phyloP scores from a whole-genome alignment of 2,329 filamentous ascomycete genomes.

The Neopestalotiopsis sp. region DNA sequence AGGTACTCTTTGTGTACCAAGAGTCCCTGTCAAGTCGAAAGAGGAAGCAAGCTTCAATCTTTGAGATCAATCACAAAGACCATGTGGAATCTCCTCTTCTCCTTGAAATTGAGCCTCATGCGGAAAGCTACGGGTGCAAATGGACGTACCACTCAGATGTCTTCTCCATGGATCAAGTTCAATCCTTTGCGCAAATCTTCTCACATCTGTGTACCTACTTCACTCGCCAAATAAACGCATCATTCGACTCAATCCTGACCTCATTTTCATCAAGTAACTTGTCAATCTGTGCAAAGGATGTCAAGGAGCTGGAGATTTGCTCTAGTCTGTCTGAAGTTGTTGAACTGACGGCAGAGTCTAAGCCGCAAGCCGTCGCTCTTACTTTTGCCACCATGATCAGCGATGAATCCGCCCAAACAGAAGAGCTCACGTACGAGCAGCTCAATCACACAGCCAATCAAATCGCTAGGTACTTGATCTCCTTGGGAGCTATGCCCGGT shows the following conservation, averaged over 20 bases:
- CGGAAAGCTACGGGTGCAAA: conserved; percentile 46
- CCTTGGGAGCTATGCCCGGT: conserved; percentile 52
- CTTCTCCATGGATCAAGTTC: conserved; percentile 61
- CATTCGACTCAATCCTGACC: conserved; percentile 29
- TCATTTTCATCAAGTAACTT: conserved; percentile 41
- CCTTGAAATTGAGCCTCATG: conserved; percentile 74
- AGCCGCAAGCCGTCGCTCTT: conserved; percentile 65
- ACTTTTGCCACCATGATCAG: conserved; percentile 63
- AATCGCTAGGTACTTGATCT: conserved; percentile 62
- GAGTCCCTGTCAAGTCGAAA: conserved; percentile 62
- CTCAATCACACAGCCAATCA: conserved; percentile 70
- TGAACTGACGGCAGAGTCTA: conserved; percentile 52
- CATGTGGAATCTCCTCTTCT: conserved; percentile 78
- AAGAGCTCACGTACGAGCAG: conserved; percentile 65
- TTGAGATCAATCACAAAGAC: conserved; percentile 68
- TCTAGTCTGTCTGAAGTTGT: conserved; percentile 59
- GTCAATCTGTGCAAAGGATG: conserved; percentile 55
- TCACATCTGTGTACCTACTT: conserved; percentile 50
- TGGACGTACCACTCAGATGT: conserved; percentile 53
- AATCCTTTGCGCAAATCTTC: conserved; percentile 66
- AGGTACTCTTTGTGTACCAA: conserved; percentile 84
- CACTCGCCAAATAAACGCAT: conserved; percentile 30
- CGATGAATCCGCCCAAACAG: conserved; percentile 37
- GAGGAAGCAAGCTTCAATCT: conserved; percentile 43
- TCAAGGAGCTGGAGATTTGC: conserved; percentile 37